Evolutionary conservation across 192 early-diverging fungal species (phyloP).

Genomic region (Blastocladiella britannica): DNA sequence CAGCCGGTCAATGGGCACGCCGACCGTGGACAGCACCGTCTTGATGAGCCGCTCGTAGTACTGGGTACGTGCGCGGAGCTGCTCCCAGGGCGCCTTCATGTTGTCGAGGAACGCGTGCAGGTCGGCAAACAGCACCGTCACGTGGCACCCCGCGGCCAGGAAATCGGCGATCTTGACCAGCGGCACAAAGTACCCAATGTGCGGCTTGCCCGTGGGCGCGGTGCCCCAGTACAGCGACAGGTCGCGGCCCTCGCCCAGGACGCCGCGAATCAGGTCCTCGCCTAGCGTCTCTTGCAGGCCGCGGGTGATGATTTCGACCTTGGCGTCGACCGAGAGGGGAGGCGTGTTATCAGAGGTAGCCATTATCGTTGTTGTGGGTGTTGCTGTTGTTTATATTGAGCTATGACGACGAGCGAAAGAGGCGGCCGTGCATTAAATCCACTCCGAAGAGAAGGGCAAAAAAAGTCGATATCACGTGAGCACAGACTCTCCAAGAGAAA

Average conservation of each 20-base stretch:
- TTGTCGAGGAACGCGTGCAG: slow-evolving; percentile 97
- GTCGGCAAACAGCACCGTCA: slow-evolving; percentile 79
- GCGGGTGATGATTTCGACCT: slow-evolving; percentile 68
- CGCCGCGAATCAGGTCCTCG: slow-evolving; percentile 60
- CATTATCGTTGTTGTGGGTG: no score
- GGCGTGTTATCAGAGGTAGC: no score
- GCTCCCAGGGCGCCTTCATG: slow-evolving; percentile 87
- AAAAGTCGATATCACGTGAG: no score
- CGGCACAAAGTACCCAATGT: slow-evolving; percentile 93
- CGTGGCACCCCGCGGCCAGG: slow-evolving; percentile 69
- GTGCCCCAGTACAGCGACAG: slow-evolving; percentile 94
- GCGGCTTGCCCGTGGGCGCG: slow-evolving; percentile 84
- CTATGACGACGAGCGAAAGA: no score
- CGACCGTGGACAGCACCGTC: slow-evolving; percentile 72
- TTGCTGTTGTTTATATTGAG: no score
- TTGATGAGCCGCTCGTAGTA: slow-evolving; percentile 91
- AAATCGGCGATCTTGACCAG: slow-evolving; percentile 97
- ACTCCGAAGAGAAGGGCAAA: no score
- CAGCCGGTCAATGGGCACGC: slow-evolving; percentile 79
- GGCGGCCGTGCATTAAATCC: no score
- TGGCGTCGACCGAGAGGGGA: slow-evolving; percentile 21
- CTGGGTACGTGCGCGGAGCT: slow-evolving; percentile 61
- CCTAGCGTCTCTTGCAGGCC: slow-evolving; percentile 89
- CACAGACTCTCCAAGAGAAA: no score
- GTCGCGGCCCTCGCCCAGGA: slow-evolving; percentile 71